Conservation (phyloP, 208 protist genomes). For the Crithidia sp. region DNA sequence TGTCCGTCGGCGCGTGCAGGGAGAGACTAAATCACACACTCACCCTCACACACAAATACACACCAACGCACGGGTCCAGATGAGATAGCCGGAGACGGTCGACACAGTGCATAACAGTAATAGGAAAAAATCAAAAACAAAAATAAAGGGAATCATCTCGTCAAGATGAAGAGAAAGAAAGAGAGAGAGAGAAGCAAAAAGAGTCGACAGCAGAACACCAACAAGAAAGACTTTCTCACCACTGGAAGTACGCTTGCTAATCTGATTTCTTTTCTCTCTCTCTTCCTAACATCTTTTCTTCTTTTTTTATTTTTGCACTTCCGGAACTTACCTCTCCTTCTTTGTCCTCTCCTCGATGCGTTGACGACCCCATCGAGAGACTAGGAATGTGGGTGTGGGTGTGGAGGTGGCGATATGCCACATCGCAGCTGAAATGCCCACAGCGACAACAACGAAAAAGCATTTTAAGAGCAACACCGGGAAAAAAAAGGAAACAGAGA, state of each 20-base stretch:
- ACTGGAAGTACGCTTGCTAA: neutral
- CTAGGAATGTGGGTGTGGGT: too few relatives aligned
- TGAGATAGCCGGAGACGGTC: too few relatives aligned
- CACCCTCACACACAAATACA: neutral
- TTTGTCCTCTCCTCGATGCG: too few relatives aligned
- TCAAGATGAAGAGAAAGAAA: slow-evolving; percentile 1
- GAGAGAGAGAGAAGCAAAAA: neutral
- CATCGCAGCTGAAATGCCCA: too few relatives aligned
- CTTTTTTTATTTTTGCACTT: neutral
- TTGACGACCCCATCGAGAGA: too few relatives aligned
- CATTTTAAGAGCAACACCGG: too few relatives aligned
- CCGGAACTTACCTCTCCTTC: too few relatives aligned
- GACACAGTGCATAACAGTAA: neutral
- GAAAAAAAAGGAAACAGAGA: too few relatives aligned
- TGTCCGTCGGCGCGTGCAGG: neutral
- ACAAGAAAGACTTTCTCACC: too few relatives aligned
- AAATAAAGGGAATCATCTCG: neutral
- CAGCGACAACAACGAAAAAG: too few relatives aligned
- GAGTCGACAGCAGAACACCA: neutral
- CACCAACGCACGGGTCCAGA: too few relatives aligned
- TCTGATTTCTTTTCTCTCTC: neutral
- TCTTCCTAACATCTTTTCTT: neutral
- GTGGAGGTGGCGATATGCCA: too few relatives aligned
- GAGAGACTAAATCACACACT: neutral
- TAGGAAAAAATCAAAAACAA: neutral